Evolutionary conservation across 2,329 filamentous ascomycete genomes (phyloP).

Genomic region (Alternaria atra): DNA sequence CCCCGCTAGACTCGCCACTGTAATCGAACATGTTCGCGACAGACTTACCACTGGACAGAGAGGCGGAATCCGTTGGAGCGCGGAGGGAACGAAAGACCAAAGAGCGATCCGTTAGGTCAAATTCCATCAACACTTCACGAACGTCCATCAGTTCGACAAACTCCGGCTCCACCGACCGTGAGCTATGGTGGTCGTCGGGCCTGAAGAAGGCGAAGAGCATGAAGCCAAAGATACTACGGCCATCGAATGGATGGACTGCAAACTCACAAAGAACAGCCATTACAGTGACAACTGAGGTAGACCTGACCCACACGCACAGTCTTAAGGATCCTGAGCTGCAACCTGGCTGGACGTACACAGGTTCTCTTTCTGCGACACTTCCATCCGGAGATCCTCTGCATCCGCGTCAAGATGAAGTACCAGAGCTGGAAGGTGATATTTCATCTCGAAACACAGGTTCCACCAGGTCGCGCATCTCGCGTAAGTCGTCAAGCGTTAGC

Average conservation of each 20-base stretch:
- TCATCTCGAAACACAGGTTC: constrained; percentile 44
- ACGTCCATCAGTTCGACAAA: constrained; percentile 38
- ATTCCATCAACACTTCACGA: constrained; percentile 39
- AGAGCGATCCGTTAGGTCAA: constrained; percentile 34
- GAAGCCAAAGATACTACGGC: constrained; percentile 31
- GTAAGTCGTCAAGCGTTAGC: constrained; percentile 27
- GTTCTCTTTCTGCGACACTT: constrained; percentile 39
- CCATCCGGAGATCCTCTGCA: constrained; percentile 47
- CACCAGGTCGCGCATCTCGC: constrained; percentile 37
- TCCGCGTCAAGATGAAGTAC: constrained; percentile 33
- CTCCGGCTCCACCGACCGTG: constrained; percentile 37
- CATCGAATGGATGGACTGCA: constrained; percentile 30
- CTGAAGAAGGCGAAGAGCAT: constrained; percentile 44
- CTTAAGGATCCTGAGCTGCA: constrained; percentile 41
- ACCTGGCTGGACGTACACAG: constrained; percentile 42
- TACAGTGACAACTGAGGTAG: constrained; percentile 12
- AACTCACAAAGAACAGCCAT: constrained; percentile 19
- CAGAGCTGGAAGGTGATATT: constrained; percentile 43
- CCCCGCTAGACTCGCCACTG: constrained; percentile 17
- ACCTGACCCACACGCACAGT: constrained; percentile 15
- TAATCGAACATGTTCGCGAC: constrained; percentile 49
- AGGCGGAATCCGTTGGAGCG: constrained; percentile 50
- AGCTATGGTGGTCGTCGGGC: constrained; percentile 46
- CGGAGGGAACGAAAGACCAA: constrained; percentile 46
- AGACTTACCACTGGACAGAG: constrained; percentile 50